These are phyloP conservation scores for Allium sativum DNA, from an alignment of 106 monocot genomes.

Conservation along the genomic window DNA sequence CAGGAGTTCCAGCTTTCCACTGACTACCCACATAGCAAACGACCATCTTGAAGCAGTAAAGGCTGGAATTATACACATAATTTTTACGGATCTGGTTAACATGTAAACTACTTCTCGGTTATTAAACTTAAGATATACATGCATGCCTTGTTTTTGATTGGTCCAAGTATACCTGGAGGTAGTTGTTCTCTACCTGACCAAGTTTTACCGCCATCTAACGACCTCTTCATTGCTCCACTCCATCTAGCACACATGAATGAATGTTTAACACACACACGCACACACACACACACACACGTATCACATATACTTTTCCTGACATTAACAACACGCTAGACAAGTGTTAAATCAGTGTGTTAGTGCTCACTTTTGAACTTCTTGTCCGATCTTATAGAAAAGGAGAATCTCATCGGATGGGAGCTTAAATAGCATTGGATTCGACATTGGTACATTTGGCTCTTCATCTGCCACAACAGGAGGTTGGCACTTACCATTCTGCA, in stretches of 20 bases:
- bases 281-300: not conserved
- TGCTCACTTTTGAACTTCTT: conserved; percentile 80
- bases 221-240: conserved; percentile 71
- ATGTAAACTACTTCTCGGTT: too few relatives aligned
- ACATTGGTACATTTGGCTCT: conserved; percentile 69
- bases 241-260: conserved; percentile 39
- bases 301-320: too few relatives aligned
- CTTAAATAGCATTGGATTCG: conserved; percentile 91
- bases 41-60: conserved; percentile 61
- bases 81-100: too few relatives aligned
- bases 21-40: conserved; percentile 80
- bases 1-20: conserved; percentile 99
- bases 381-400: conserved; percentile 89
- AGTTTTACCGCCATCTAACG: conserved; percentile 51
- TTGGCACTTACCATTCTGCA: conserved; percentile 65
- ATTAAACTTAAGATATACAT: too few relatives aligned
- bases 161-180: conserved; percentile 84
- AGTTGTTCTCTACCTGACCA: conserved; percentile 83
- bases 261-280: not conserved
- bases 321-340: too few relatives aligned
- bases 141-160: conserved; percentile 70
- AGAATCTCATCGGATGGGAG: conserved; percentile 80
- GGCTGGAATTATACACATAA: conserved; percentile 30
- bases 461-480: conserved; percentile 65
- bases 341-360: too few relatives aligned